Evolutionary conservation across 2,329 filamentous ascomycete genomes (phyloP).

Genomic region (Lecanicillium sp.): DNA sequence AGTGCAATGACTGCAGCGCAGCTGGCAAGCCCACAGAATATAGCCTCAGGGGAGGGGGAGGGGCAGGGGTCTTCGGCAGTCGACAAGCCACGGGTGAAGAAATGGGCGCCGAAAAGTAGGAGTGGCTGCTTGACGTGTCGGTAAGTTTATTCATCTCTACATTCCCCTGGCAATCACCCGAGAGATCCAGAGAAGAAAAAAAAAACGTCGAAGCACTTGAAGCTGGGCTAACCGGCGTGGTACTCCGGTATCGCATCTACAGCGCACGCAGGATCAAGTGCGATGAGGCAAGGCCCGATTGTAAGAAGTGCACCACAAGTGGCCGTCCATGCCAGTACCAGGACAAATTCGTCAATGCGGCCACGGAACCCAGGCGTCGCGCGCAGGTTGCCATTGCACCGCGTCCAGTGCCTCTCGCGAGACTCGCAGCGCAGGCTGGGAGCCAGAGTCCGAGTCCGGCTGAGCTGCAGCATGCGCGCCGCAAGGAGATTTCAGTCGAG

Average conservation of each 20-base stretch:
- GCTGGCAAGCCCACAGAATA: too few relatives aligned
- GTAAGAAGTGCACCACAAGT: neutral
- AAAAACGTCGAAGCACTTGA: too few relatives aligned
- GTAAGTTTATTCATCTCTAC: neutral
- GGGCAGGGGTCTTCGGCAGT: too few relatives aligned
- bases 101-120: slow-evolving; percentile 1
- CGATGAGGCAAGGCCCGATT: neutral
- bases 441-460: too few relatives aligned
- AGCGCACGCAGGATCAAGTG: slow-evolving; percentile 2
- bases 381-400: neutral
- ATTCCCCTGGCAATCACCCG: neutral
- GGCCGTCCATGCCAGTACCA: neutral
- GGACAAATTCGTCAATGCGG: slow-evolving; percentile 6
- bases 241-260: neutral
- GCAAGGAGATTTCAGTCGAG: neutral
- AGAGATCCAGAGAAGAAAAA: too few relatives aligned
- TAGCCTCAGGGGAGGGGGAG: too few relatives aligned
- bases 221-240: neutral
- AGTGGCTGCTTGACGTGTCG: slow-evolving; percentile 4
- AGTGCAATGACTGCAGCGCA: too few relatives aligned
- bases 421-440: too few relatives aligned
- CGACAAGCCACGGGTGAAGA: slow-evolving; percentile 8
- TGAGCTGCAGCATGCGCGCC: neutral
- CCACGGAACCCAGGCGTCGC: too few relatives aligned
- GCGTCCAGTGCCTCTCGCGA: too few relatives aligned